Conservation (phyloP, 495 filamentous ascomycete species). For the Neurospora sp. region DNA sequence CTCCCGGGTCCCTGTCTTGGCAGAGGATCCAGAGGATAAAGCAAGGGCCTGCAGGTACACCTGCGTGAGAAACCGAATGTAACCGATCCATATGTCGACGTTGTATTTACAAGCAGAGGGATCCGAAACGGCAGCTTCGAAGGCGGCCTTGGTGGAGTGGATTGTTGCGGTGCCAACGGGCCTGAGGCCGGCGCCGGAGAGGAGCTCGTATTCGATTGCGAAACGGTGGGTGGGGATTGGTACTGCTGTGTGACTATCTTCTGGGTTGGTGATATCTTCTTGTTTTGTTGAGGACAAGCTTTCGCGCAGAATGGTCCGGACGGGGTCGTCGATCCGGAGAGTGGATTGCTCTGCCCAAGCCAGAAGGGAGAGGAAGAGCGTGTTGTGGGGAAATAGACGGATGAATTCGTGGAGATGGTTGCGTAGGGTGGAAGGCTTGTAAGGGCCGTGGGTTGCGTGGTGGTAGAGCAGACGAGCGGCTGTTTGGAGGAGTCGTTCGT, state of each 20-base stretch:
- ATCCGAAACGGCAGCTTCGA: conserved; percentile 56
- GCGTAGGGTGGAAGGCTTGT: conserved; percentile 55
- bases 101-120: conserved; percentile 20
- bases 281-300: conserved; percentile 31
- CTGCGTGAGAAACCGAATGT: conserved; percentile 43
- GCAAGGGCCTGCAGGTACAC: not conserved
- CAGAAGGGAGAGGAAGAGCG: conserved; percentile 62
- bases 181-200: not conserved
- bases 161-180: conserved; percentile 32
- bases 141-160: conserved; percentile 53
- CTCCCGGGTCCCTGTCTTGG: conserved; percentile 2
- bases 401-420: conserved; percentile 48
- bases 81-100: conserved; percentile 55
- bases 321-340: conserved; percentile 60
- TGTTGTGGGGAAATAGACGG: conserved; percentile 60
- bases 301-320: conserved; percentile 46
- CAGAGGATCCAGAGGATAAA: not conserved
- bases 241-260: not conserved
- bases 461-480: conserved; percentile 58
- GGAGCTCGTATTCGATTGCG: conserved; percentile 55
- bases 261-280: conserved; percentile 18
- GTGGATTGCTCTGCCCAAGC: conserved; percentile 55
- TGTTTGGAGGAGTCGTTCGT: conserved; percentile 56
- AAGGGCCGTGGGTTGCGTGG: conserved; percentile 49
- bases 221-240: conserved; percentile 49